These are phyloP conservation scores for Suhomyces canberraensis DNA, from an alignment of 805 yeast species.

Conservation along the genomic window DNA sequence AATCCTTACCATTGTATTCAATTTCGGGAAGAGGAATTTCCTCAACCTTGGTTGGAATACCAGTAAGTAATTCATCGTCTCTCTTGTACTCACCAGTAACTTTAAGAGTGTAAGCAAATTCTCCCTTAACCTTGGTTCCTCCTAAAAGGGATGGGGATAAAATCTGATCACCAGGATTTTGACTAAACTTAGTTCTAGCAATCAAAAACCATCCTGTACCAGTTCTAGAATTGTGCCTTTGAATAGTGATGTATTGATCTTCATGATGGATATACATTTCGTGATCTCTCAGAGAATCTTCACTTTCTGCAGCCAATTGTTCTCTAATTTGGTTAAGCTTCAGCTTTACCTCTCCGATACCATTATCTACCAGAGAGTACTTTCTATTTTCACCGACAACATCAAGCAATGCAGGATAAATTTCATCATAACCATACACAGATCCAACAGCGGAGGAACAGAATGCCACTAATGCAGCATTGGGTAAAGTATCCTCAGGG, in stretches of 20 bases:
- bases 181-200: slow-evolving; percentile 75
- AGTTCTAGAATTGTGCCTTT: slow-evolving; percentile 74
- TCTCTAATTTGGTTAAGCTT: slow-evolving; percentile 57
- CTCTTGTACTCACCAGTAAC: slow-evolving; percentile 48
- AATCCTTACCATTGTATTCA: slow-evolving; percentile 35
- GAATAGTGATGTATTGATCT: slow-evolving; percentile 88
- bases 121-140: slow-evolving; percentile 57
- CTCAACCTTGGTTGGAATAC: slow-evolving; percentile 63
- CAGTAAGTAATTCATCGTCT: slow-evolving; percentile 44
- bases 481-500: slow-evolving; percentile 90
- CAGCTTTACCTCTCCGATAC: slow-evolving; percentile 74
- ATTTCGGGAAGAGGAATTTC: slow-evolving; percentile 51
- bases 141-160: slow-evolving; percentile 56
- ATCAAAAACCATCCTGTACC: slow-evolving; percentile 88
- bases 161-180: slow-evolving; percentile 45
- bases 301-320: slow-evolving; percentile 51
- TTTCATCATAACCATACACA: slow-evolving; percentile 90
- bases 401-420: slow-evolving; percentile 77
- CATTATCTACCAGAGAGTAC: slow-evolving; percentile 52
- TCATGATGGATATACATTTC: slow-evolving; percentile 95
- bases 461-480: slow-evolving; percentile 89
- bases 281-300: slow-evolving; percentile 55
- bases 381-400: slow-evolving; percentile 72
- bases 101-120: slow-evolving; percentile 56
- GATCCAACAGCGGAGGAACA: slow-evolving; percentile 94